These are phyloP conservation scores for Lodderomyces theae DNA, from an alignment of 1,139 yeast genomes.

Conservation along the genomic window DNA sequence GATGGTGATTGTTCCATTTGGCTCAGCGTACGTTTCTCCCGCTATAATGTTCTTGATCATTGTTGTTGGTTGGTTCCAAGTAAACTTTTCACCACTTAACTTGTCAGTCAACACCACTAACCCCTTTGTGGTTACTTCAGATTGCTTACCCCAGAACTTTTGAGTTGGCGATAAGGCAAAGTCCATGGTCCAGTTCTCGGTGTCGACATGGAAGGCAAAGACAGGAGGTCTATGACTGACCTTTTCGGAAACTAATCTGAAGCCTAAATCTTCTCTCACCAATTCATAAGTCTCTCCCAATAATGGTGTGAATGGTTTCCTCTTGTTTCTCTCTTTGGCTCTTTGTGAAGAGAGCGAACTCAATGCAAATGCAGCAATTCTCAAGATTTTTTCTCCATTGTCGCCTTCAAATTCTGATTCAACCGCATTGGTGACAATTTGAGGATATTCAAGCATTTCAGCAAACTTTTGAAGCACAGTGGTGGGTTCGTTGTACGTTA, in stretches of 20 bases:
- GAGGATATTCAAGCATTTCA: constrained; percentile 75
- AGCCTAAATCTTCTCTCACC: constrained; percentile 73
- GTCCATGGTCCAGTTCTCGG: constrained; percentile 69
- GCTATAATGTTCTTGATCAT: constrained; percentile 84
- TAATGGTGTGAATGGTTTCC: constrained; percentile 92
- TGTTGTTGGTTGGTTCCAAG: constrained; percentile 82
- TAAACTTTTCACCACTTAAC: constrained; percentile 65
- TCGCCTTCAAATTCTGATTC: constrained; percentile 33
- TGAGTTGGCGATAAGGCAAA: constrained; percentile 80
- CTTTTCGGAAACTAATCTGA: constrained; percentile 71
- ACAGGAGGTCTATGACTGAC: constrained; percentile 81
- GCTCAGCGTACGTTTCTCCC: constrained; percentile 95
- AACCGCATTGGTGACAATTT: constrained; percentile 62
- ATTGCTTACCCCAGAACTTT: constrained; percentile 93
- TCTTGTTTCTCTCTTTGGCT: constrained; percentile 66
- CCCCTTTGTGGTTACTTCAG: constrained; percentile 80
- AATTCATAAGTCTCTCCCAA: constrained; percentile 85
- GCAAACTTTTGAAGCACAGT: constrained; percentile 76
- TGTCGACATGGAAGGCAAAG: constrained; percentile 76
- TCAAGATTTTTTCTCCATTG: constrained; percentile 59
- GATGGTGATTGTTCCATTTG: constrained; percentile 66
- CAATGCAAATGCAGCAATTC: constrained; percentile 81
- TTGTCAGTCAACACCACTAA: constrained; percentile 53
- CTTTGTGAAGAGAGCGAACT: constrained; percentile 70
- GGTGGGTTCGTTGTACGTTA: constrained; percentile 87